Evolutionary conservation across 2,329 filamentous ascomycete genomes (phyloP).

Genomic region (Basipetospora chlamydospora): DNA sequence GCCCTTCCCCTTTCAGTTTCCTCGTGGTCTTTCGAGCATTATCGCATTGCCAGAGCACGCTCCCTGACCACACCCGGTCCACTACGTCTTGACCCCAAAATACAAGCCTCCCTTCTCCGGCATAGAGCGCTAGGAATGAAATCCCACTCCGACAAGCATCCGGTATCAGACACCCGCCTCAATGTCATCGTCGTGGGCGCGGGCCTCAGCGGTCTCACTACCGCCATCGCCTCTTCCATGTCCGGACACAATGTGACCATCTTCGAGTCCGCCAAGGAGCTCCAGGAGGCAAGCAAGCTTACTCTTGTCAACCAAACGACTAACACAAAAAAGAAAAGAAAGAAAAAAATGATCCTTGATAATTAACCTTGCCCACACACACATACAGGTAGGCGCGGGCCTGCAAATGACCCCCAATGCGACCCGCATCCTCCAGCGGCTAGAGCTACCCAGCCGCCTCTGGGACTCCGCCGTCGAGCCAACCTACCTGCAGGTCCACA

Average conservation of each 20-base stretch:
- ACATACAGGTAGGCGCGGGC: conserved; percentile 14
- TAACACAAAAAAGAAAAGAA: neutral
- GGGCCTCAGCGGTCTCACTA: conserved; percentile 8
- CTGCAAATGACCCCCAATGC: conserved; percentile 18
- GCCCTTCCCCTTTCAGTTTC: no score
- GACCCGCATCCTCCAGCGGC: conserved; percentile 25
- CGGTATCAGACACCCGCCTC: conserved; percentile 7
- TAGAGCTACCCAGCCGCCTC: conserved; percentile 31
- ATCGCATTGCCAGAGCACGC: no score
- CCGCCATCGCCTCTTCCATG: conserved; percentile 14
- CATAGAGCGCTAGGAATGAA: no score
- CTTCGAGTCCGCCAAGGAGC: conserved; percentile 10
- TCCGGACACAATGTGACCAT: conserved; percentile 10
- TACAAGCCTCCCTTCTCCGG: no score
- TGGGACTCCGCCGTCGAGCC: conserved; percentile 25
- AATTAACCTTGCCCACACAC: conserved; percentile 3
- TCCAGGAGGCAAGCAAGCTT: conserved; percentile 6
- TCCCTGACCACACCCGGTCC: no score
- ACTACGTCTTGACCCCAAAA: no score
- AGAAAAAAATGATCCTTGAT: no score
- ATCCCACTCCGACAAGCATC: no score
- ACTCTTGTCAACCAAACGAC: neutral
- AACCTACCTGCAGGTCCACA: conserved; percentile 31
- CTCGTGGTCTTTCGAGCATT: no score
- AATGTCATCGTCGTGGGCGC: conserved; percentile 17